Conservation (phyloP, 225 moss, liverwort and hornwort species). For the Pseudoscleropodium purum region DNA sequence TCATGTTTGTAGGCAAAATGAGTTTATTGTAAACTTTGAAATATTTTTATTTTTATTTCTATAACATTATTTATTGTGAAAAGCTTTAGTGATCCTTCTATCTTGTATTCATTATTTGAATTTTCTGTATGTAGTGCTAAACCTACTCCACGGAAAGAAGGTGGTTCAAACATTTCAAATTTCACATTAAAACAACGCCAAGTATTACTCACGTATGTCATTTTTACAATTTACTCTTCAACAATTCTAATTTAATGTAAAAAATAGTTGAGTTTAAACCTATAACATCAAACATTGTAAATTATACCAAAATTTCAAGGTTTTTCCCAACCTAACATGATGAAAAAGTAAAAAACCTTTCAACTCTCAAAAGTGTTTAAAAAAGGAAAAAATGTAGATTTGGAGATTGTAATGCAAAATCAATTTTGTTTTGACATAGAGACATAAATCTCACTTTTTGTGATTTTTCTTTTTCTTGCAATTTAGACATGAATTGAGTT, state of each 20-base stretch:
- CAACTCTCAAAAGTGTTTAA: not conserved
- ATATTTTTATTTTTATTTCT: not conserved
- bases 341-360: rapidly evolving
- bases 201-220: not conserved
- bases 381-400: not conserved
- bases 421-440: not conserved
- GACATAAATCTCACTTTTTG: rapidly evolving
- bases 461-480: not conserved
- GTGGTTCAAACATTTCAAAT: not conserved
- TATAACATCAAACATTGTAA: not conserved
- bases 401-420: not conserved
- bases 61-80: not conserved
- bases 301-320: not conserved
- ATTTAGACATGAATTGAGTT: not conserved
- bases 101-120: not conserved
- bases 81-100: not conserved
- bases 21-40: not conserved
- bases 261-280: too few relatives aligned
- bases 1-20: too few relatives aligned
- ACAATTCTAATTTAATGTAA: too few relatives aligned
- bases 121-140: not conserved
- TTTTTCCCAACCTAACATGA: not conserved
- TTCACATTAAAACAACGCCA: constrained; percentile 1
- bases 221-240: not conserved
- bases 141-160: not conserved